These are phyloP conservation scores for Wickerhamiella allomyrinae DNA, from an alignment of 805 yeast species.

Conservation along the genomic window DNA sequence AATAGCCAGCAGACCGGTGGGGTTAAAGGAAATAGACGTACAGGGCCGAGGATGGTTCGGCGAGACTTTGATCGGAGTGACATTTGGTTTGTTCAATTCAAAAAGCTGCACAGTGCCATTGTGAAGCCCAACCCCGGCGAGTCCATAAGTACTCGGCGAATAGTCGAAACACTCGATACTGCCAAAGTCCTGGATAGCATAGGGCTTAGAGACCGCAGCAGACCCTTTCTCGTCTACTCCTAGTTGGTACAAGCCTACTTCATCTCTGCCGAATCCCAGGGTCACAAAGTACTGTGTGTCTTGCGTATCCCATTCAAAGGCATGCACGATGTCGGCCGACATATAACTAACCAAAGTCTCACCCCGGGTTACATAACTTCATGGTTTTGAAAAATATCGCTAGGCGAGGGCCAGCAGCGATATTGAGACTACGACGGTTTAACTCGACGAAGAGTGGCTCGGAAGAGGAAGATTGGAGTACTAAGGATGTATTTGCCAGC, in stretches of 20 bases:
- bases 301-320: conserved; percentile 45
- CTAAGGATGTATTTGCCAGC: neutral
- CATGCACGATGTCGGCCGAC: conserved; percentile 49
- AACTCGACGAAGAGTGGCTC: no score
- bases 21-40: conserved; percentile 57
- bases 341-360: conserved; percentile 20
- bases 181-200: conserved; percentile 24
- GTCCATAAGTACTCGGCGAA: conserved; percentile 21
- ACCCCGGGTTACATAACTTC: neutral
- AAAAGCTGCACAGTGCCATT: conserved; percentile 53
- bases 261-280: conserved; percentile 69
- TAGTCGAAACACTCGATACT: conserved; percentile 36
- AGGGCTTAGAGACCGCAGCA: conserved; percentile 17
- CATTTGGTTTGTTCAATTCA: conserved; percentile 34
- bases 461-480: neutral
- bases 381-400: no score
- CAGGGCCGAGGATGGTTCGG: conserved; percentile 63
- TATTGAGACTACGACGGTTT: no score
- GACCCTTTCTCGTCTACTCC: conserved; percentile 5
- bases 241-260: conserved; percentile 39
- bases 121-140: conserved; percentile 57
- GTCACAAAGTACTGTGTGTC: conserved; percentile 46
- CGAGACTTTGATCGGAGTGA: conserved; percentile 31
- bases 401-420: no score
- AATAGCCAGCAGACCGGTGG: conserved; percentile 50